These are phyloP conservation scores for Pezicula radicicola DNA, from an alignment of 2,329 filamentous ascomycete species.

Conservation along the genomic window DNA sequence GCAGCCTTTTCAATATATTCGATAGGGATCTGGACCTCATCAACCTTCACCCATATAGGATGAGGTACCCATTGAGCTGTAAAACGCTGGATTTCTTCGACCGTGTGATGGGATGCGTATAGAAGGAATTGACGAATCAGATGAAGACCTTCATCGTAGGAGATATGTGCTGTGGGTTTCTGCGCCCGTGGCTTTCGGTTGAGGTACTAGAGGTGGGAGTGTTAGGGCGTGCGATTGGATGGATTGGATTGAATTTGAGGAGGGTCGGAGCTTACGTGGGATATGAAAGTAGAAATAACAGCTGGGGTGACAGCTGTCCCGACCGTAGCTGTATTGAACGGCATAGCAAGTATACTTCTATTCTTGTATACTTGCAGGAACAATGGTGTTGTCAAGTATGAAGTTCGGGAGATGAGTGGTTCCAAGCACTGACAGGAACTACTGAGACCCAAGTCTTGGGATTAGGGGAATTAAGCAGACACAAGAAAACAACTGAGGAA, in stretches of 20 bases:
- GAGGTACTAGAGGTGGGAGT: conserved; percentile 60
- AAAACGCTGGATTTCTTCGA: conserved; percentile 91
- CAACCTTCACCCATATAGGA: conserved; percentile 81
- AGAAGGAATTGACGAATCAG: conserved; percentile 82
- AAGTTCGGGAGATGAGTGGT: background rate
- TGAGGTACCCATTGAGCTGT: conserved; percentile 89
- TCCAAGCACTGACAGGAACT: conserved; percentile 3
- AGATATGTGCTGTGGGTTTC: conserved; percentile 85
- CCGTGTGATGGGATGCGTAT: conserved; percentile 82
- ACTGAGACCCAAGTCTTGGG: no score
- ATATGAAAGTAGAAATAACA: conserved; percentile 80
- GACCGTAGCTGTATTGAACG: conserved; percentile 76
- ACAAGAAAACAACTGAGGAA: no score
- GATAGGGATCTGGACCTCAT: conserved; percentile 62
- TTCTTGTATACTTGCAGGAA: background rate
- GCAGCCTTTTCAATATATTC: conserved; percentile 66
- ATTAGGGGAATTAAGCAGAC: no score
- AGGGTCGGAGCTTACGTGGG: conserved; percentile 61
- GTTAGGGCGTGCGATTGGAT: conserved; percentile 1
- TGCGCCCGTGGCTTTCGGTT: conserved; percentile 72
- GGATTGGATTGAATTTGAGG: background rate
- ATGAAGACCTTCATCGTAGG: conserved; percentile 89
- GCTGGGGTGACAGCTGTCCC: conserved; percentile 83
- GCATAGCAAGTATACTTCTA: conserved; percentile 14
- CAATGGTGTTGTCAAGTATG: background rate